Percentiles rank a stretch among this genome's conserved stretches.
phyloP scores from a whole-genome alignment of 768 basidiomycete genomes.

The Daedalea quercina region DNA sequence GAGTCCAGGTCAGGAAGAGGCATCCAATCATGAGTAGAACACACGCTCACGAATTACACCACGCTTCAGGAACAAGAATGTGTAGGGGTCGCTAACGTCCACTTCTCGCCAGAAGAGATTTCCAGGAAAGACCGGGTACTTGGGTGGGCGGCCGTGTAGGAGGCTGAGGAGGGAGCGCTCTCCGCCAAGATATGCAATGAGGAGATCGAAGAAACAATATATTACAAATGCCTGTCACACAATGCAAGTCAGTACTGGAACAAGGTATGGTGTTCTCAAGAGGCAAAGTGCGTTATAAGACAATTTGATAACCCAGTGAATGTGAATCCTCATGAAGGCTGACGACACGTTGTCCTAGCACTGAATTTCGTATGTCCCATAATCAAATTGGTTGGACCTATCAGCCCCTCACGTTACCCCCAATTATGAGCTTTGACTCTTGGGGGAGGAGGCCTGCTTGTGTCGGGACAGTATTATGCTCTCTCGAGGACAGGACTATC shows the following conservation, averaged over 20 bases:
- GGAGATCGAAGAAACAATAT: slow-evolving; percentile 84
- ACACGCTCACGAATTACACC: slow-evolving; percentile 85
- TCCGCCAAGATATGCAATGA: slow-evolving; percentile 83
- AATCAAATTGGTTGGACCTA: no score
- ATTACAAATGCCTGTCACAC: slow-evolving; percentile 78
- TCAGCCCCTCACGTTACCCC: no score
- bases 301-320: neutral
- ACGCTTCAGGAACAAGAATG: slow-evolving; percentile 88
- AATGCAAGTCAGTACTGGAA: neutral
- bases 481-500: no score
- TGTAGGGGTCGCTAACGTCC: slow-evolving; percentile 93
- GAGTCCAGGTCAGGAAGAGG: neutral
- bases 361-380: no score
- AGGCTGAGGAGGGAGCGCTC: slow-evolving; percentile 90
- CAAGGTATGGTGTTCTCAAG: neutral
- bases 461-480: no score
- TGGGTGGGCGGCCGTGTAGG: slow-evolving; percentile 86
- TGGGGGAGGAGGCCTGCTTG: no score
- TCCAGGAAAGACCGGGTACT: slow-evolving; percentile 80
- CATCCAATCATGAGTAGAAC: neutral
- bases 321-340: no score
- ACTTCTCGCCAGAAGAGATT: slow-evolving; percentile 79
- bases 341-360: no score
- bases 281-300: neutral
- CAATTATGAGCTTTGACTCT: no score